A percentile compares a stretch with the other conserved stretches of the same genome.
phyloP scores from a whole-genome alignment of 2,329 filamentous ascomycete genomes.

The Aspergillus hortae region DNA sequence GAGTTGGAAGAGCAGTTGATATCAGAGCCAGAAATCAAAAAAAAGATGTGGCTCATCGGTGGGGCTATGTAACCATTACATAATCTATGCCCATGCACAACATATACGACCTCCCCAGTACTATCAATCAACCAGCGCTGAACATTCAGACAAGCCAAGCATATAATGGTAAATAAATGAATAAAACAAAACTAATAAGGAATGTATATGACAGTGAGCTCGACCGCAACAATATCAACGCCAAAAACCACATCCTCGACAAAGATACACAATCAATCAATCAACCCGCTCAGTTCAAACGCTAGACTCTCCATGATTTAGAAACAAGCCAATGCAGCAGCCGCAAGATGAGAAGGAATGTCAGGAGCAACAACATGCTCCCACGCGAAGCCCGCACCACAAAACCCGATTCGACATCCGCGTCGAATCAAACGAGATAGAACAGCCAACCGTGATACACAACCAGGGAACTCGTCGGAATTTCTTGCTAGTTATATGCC shows the following conservation, averaged over 20 bases:
- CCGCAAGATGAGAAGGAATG: constrained; percentile 14
- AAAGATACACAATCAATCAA: constrained; percentile 17
- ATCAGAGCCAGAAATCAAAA: not conserved
- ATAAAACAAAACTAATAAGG: constrained; percentile 6
- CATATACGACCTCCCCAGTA: not conserved
- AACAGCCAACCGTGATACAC: no score
- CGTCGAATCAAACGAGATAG: not conserved
- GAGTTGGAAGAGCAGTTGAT: not conserved
- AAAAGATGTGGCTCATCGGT: not conserved
- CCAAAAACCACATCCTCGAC: constrained; percentile 16
- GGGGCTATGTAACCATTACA: not conserved
- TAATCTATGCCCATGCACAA: not conserved
- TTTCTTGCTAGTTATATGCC: no score
- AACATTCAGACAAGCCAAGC: not conserved
- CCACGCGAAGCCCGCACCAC: not conserved
- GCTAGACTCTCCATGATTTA: constrained; percentile 27
- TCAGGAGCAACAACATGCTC: constrained; percentile 11
- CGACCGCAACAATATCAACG: constrained; percentile 14
- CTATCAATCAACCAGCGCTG: no score
- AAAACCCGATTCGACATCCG: not conserved
- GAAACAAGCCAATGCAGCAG: constrained; percentile 18
- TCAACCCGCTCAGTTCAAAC: constrained; percentile 27
- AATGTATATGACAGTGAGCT: constrained; percentile 17
- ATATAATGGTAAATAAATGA: constrained; percentile 5
- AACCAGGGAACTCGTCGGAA: no score